phyloP scores from a whole-genome alignment of 2,329 filamentous ascomycete genomes.

The Fusarium multiceps region DNA sequence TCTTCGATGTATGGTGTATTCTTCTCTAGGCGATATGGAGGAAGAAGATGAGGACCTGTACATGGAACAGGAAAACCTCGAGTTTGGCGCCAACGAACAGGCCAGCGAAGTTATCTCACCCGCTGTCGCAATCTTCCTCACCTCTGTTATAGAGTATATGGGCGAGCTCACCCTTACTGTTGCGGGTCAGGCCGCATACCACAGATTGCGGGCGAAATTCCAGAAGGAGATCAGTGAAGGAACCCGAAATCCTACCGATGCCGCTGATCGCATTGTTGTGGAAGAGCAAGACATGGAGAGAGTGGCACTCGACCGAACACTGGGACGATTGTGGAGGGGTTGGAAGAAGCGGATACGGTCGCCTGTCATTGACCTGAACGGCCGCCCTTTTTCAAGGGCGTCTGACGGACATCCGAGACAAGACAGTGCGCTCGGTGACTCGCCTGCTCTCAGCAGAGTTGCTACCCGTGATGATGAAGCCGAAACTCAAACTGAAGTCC shows the following conservation, averaged over 20 bases:
- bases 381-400: conserved; percentile 62
- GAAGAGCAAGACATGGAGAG: conserved; percentile 94
- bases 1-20: conserved; percentile 97
- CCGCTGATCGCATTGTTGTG: conserved; percentile 78
- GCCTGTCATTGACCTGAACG: conserved; percentile 60
- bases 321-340: conserved; percentile 91
- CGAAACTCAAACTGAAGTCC: conserved; percentile 43
- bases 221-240: conserved; percentile 69
- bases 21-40: conserved; percentile 94
- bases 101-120: conserved; percentile 81
- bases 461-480: conserved; percentile 47
- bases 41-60: conserved; percentile 96
- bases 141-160: conserved; percentile 92
- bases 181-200: conserved; percentile 84
- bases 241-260: conserved; percentile 57
- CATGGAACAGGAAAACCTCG: conserved; percentile 82
- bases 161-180: conserved; percentile 91
- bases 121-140: conserved; percentile 93
- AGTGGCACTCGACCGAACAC: conserved; percentile 86
- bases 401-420: conserved; percentile 50
- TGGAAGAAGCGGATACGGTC: conserved; percentile 89
- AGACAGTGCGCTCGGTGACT: conserved; percentile 53
- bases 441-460: conserved; percentile 47
- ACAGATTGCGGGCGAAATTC: conserved; percentile 69
- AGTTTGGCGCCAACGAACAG: conserved; percentile 66